Percentiles rank a stretch among this genome's conserved stretches.
Evolutionary conservation across 1,284 basidiomycete species (phyloP).

Genomic region (Irpex rosettiformis): DNA sequence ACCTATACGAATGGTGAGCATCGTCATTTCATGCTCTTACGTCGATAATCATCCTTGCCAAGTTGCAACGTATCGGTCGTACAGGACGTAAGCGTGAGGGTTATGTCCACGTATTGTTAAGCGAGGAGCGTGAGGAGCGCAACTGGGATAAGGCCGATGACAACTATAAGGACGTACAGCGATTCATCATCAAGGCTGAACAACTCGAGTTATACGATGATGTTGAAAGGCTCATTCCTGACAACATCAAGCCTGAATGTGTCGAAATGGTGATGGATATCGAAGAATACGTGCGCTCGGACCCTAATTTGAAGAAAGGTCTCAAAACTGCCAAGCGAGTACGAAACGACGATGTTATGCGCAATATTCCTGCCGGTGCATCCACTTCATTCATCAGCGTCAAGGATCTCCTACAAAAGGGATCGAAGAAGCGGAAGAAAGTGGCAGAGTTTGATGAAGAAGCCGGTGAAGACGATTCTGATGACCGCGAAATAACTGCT

Average conservation of each 20-base stretch:
- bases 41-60: not conserved
- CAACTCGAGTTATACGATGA: slow-evolving; percentile 91
- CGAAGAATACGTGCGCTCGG: slow-evolving; percentile 63
- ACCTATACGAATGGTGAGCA: slow-evolving; percentile 86
- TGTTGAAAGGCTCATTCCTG: slow-evolving; percentile 83
- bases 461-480: slow-evolving; percentile 56
- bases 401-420: slow-evolving; percentile 53
- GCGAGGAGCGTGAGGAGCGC: slow-evolving; percentile 86
- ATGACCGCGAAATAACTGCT: slow-evolving; percentile 58
- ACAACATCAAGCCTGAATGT: slow-evolving; percentile 71
- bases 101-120: slow-evolving; percentile 88
- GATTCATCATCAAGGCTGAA: slow-evolving; percentile 82
- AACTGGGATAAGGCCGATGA: slow-evolving; percentile 92
- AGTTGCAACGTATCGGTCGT: slow-evolving; percentile 95
- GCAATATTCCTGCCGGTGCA: slow-evolving; percentile 67
- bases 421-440: slow-evolving; percentile 38
- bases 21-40: not conserved
- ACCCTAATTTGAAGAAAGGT: slow-evolving; percentile 32
- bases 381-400: slow-evolving; percentile 62
- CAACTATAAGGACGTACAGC: slow-evolving; percentile 88
- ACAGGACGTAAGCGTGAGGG: slow-evolving; percentile 95
- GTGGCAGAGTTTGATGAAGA: slow-evolving; percentile 27
- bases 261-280: slow-evolving; percentile 84
- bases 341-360: slow-evolving; percentile 58
- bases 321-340: slow-evolving; percentile 55